Evolutionary conservation across 192 early-diverging fungal genomes (phyloP), one percentile per base, ranked within the genome.

Genomic region (Lobulomyces angularis): DNA sequence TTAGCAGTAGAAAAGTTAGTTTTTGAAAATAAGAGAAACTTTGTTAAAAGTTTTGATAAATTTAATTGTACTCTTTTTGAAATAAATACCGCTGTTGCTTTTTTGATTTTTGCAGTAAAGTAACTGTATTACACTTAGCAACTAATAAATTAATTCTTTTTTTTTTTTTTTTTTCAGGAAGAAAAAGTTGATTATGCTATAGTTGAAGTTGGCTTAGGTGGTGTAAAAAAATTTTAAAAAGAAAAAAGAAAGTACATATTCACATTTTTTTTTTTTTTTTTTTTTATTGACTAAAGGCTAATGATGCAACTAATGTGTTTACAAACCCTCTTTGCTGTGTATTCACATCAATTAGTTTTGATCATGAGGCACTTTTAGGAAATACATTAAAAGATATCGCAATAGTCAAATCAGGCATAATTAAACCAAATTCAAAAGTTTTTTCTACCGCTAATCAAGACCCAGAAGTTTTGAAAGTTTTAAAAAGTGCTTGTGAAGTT

Each of bases 221-320:
- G 84, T n/a, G n/a, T n/a, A n/a, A n/a, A n/a, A n/a, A n/a, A n/a
- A n/a, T n/a, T n/a, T n/a, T n/a, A n/a, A n/a, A n/a, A n/a, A n/a
- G n/a, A n/a, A n/a, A n/a, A n/a, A n/a, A n/a, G n/a, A n/a, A n/a
- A n/a, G n/a, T n/a, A n/a, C n/a, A n/a, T n/a, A n/a, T n/a, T n/a
- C n/a, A n/a, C n/a, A 17, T 41, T 50, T n/a, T 43, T 25, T 28
- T n/a, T n/a, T n/a, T n/a, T n/a, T n/a, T n/a, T n/a, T n/a, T n/a
- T n/a, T n/a, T n/a, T n/a, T n/a, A n/a, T n/a, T n/a, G n/a, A n/a
- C n/a, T n/a, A n/a, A n/a, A n/a, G 70, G 9, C 27, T 54, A 27
- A 48, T 80, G 88, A 90, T 38, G 88, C 88, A 0, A 90, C 88
- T 0, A 90, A 87, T 49, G 79, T 88, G 1, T 73, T 82, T 53